phyloP scores from a whole-genome alignment of 371 early-diverging fungal genomes.

The Apophysomyces ossiformis region DNA sequence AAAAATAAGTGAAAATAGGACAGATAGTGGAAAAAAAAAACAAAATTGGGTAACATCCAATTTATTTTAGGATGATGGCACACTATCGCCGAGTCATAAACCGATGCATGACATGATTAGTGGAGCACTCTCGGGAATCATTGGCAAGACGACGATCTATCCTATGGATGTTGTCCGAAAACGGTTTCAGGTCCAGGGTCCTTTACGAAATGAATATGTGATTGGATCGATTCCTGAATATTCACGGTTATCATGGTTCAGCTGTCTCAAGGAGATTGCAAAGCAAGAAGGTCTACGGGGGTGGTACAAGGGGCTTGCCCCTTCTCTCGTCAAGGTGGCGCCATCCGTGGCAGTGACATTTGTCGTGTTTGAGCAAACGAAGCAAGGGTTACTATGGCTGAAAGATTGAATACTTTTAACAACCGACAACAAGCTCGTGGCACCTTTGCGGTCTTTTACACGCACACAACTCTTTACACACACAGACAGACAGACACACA shows the following conservation, averaged over 20 bases:
- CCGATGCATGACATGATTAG: conserved; percentile 69
- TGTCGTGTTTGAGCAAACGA: conserved; percentile 72
- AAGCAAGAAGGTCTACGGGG: conserved; percentile 79
- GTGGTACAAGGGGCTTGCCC: conserved; percentile 87
- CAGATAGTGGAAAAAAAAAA: background rate
- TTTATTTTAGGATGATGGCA: conserved; percentile 30
- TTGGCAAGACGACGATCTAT: conserved; percentile 86
- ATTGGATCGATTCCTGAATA: conserved; percentile 56
- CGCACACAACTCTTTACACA: no score
- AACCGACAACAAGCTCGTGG: conserved; percentile 8
- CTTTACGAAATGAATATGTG: conserved; percentile 53
- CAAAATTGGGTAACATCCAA: background rate
- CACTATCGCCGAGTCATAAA: conserved; percentile 33
- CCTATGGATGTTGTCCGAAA: conserved; percentile 90
- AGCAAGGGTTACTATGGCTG: conserved; percentile 15
- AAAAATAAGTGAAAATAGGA: background rate
- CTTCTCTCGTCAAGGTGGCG: conserved; percentile 86
- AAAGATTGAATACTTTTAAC: background rate
- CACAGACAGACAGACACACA: no score
- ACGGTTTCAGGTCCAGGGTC: conserved; percentile 81
- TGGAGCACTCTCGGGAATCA: conserved; percentile 83
- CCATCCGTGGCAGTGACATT: conserved; percentile 89
- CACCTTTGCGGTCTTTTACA: background rate
- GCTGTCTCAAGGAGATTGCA: conserved; percentile 65
- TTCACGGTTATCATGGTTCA: conserved; percentile 49